Conservation (phyloP, 208 protist species). For the Crithidia sp. region DNA sequence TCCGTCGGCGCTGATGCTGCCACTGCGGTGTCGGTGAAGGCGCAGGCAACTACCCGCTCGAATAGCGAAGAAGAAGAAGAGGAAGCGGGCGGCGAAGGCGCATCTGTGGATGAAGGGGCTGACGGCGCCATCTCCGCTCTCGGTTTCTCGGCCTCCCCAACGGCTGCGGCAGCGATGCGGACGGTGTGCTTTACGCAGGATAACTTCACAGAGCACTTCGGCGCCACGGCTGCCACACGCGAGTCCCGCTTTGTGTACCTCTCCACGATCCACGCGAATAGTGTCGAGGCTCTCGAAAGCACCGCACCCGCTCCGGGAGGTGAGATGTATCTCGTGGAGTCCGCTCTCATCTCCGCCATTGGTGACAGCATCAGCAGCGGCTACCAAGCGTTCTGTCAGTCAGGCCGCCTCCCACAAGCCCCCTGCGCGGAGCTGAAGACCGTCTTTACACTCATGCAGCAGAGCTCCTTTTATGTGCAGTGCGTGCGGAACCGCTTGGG, state of each 20-base stretch:
- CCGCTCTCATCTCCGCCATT: neutral
- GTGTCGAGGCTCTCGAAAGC: neutral
- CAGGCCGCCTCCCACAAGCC: neutral
- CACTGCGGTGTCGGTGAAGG: neutral
- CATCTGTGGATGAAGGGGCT: neutral
- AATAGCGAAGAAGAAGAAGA: neutral
- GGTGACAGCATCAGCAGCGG: neutral
- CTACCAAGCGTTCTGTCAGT: neutral
- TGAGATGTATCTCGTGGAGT: slow-evolving; percentile 6
- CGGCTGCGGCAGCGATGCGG: neutral
- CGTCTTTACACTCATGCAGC: slow-evolving; percentile 3
- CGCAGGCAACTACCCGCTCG: neutral
- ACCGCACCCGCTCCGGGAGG: slow-evolving; percentile 5
- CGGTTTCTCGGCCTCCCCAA: too few species aligned
- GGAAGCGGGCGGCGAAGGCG: neutral
- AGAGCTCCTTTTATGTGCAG: slow-evolving; percentile 3
- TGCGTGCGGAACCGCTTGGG: neutral
- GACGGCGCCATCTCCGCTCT: neutral
- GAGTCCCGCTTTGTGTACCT: slow-evolving; percentile 27
- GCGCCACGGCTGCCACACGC: neutral
- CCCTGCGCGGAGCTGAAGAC: neutral
- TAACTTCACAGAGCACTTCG: slow-evolving; percentile 17
- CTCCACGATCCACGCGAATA: neutral
- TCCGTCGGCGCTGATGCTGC: neutral
- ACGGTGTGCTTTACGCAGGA: slow-evolving; percentile 20